These are phyloP conservation scores for Primulina tabacum DNA, from an alignment of 257 asterid genomes.

Conservation along the genomic window DNA sequence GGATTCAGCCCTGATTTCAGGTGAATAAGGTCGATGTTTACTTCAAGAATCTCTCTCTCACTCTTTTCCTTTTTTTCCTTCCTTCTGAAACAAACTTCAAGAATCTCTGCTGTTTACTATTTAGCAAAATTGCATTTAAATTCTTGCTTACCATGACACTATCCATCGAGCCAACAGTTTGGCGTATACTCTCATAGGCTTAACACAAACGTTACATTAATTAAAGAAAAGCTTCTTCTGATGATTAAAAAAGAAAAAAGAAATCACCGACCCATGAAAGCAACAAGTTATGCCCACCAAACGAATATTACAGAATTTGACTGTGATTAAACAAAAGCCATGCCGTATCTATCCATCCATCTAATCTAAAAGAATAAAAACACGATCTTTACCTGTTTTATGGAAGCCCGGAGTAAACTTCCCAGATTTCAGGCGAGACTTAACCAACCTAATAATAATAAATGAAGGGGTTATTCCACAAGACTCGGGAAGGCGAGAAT, in stretches of 20 bases:
- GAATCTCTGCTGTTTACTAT: neutral
- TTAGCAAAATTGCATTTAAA: neutral
- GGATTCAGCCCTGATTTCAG: too few species aligned
- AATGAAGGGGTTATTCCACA: constrained; percentile 17
- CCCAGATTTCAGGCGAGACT: constrained; percentile 33
- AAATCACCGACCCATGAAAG: constrained; percentile 11
- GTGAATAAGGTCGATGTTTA: too few species aligned
- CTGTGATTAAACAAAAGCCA: neutral
- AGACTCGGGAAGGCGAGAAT: constrained; percentile 10
- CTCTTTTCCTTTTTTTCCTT: too few species aligned
- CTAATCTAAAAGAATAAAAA: constrained; percentile 10
- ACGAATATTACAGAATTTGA: neutral
- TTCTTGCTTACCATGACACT: too few species aligned
- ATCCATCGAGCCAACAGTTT: neutral
- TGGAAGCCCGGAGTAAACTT: constrained; percentile 28
- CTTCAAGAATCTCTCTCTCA: too few species aligned
- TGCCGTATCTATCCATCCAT: neutral
- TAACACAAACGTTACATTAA: constrained; percentile 7
- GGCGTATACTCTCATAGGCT: neutral
- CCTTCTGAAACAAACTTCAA: too few species aligned
- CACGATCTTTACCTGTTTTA: constrained; percentile 25
- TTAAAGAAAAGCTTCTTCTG: neutral
- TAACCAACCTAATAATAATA: neutral
- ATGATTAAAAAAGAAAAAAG: neutral
- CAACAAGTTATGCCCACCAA: neutral